Evolutionary conservation across 192 early-diverging fungal species (phyloP).

Genomic region (Thoreauomyces humboldtii): DNA sequence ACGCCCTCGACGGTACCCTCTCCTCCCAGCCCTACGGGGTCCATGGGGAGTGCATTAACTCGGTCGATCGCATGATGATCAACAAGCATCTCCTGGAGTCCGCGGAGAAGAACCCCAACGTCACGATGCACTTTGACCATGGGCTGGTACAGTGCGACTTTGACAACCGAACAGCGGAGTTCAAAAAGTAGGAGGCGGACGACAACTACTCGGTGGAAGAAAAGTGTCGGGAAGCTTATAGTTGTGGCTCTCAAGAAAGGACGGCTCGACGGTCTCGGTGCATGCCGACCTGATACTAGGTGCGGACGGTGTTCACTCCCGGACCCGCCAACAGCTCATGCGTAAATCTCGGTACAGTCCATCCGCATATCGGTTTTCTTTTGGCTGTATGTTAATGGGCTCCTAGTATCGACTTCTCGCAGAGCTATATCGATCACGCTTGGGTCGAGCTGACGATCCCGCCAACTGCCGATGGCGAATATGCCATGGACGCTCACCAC

Average conservation of each 20-base stretch:
- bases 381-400: too few species aligned
- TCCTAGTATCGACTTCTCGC: constrained; percentile 80
- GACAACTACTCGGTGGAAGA: background rate
- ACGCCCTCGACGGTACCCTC: constrained; percentile 67
- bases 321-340: constrained; percentile 79
- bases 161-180: constrained; percentile 54
- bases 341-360: constrained; percentile 56
- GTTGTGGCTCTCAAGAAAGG: constrained; percentile 32
- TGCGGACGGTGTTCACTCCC: constrained; percentile 85
- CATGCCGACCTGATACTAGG: constrained; percentile 80
- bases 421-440: constrained; percentile 86
- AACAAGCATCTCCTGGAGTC: constrained; percentile 78
- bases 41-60: constrained; percentile 91
- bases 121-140: constrained; percentile 76
- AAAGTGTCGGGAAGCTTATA: background rate
- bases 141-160: constrained; percentile 68
- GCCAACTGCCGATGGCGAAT: constrained; percentile 61
- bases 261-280: constrained; percentile 40
- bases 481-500: constrained; percentile 84
- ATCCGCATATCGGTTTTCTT: too few species aligned
- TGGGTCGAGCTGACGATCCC: constrained; percentile 93
- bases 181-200: constrained; percentile 26
- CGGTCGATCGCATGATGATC: constrained; percentile 79
- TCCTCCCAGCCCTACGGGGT: constrained; percentile 83
- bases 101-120: constrained; percentile 64